Evolutionary conservation across 129 eudicot species (phyloP).

Genomic region (Smallanthus sonchifolius): DNA sequence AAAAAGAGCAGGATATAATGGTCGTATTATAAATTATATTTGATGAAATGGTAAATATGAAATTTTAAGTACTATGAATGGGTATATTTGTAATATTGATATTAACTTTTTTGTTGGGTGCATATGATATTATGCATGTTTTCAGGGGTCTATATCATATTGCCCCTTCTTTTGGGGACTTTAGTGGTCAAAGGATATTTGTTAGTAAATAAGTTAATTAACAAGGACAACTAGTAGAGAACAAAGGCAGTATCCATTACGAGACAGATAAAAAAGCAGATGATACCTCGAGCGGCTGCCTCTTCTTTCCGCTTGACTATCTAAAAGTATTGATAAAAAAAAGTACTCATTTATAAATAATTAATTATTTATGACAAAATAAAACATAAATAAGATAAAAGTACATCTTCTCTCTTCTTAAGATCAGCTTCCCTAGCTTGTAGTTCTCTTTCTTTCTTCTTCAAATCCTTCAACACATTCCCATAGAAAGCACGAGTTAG

Average conservation of each 20-base stretch:
- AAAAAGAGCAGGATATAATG: too few species aligned
- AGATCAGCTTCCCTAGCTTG: constrained; percentile 79
- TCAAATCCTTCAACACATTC: constrained; percentile 51
- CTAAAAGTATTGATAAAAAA: constrained; percentile 10
- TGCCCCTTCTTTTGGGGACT: too few species aligned
- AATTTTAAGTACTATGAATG: too few species aligned
- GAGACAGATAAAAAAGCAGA: not conserved
- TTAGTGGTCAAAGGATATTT: not conserved
- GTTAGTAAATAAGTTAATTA: too few species aligned
- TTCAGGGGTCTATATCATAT: too few species aligned
- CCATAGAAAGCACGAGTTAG: not conserved
- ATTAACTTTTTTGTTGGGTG: too few species aligned
- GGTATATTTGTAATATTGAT: too few species aligned
- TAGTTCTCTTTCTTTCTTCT: constrained; percentile 67
- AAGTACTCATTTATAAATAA: not conserved
- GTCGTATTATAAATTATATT: too few species aligned
- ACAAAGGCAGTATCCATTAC: not conserved
- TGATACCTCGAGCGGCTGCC: constrained; percentile 33
- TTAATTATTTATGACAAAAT: not conserved
- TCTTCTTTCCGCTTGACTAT: constrained; percentile 39
- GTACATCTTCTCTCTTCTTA: constrained; percentile 77
- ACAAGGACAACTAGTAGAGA: not conserved
- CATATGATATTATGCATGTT: too few species aligned
- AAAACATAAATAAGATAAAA: not conserved
- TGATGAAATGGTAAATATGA: too few species aligned